Conservation (phyloP, 345 rosid species). For the Iberis pinnata region DNA sequence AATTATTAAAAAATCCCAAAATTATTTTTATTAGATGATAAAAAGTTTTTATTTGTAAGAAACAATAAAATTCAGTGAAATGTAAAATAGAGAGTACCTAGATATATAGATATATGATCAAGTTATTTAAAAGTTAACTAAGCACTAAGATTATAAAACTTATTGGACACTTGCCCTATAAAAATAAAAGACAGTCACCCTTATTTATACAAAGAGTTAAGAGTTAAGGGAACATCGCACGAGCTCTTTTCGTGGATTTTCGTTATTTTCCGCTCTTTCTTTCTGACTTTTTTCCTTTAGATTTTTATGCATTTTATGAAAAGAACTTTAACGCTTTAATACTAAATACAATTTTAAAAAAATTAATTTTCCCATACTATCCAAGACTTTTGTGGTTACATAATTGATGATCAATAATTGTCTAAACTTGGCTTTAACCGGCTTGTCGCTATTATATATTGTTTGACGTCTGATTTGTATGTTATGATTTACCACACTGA, state of each 20-base stretch:
- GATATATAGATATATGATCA: no score
- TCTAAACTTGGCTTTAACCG: constrained; percentile 22
- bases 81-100: no score
- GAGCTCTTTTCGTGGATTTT: constrained; percentile 19
- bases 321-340: neutral
- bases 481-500: constrained; percentile 8
- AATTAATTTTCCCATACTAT: constrained; percentile 11
- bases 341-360: neutral
- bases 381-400: constrained; percentile 19
- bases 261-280: constrained; percentile 9
- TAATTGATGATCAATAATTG: constrained; percentile 33
- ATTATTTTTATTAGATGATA: no score
- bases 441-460: constrained; percentile 15
- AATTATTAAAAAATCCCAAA: no score
- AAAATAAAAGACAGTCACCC: neutral
- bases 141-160: neutral
- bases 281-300: constrained; percentile 23
- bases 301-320: constrained; percentile 4
- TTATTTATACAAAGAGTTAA: neutral
- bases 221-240: constrained; percentile 24
- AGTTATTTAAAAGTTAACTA: neutral
- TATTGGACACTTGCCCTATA: constrained; percentile 1
- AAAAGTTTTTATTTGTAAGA: no score
- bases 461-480: constrained; percentile 22
- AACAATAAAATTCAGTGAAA: no score